Evolutionary conservation across 148 eudicot genomes (phyloP), one percentile per base, ranked within the genome.

Genomic region (Suaeda aralocaspica): DNA sequence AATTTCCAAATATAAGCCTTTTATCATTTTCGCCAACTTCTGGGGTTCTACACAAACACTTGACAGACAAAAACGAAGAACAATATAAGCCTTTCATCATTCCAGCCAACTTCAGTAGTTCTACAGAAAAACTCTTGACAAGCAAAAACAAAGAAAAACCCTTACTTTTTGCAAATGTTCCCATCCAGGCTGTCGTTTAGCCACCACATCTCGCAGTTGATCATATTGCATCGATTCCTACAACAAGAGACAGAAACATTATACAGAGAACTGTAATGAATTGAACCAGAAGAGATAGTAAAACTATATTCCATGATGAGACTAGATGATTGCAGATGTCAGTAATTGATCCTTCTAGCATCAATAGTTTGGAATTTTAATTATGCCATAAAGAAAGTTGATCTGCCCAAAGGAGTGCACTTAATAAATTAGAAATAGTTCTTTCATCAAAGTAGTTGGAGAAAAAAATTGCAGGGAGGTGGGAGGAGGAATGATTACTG

Each of bases 191-290:
- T 82, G 74, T 62, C 93, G 83, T 68, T 86, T 81, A 72, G 91
- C 88, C 29, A 92, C 96, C 48, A 71, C 82, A 77, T 90, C 88
- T 34, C 96, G 87, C 53, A 92, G 84, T 63, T 90, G 86, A 84
- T 92, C 98, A 84, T 92, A 92, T 33, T 85, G 87, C 90, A 81
- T 88, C 19, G 84, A 83, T 68, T 92, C 98, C 98, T 92, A 75
- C 64, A 78, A 15, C 58, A 74, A 21, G 39, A 61, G 71, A 22
- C n/a, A 51, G 21, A 69, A 34, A 48, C 10, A 39, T n/a, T 30
- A 70, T 53, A 69, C 46, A 68, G 19, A 59, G 22, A 59, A 13
- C 36, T 30, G 58, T 18, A 1, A 4, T 15, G 29, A 2, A 51
- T 44, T 42, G 48, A 18, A 18, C 2, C 46, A 60, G 10, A 36